Evolutionary conservation across 805 yeast species (phyloP).

Genomic region (Candida quercuum): DNA sequence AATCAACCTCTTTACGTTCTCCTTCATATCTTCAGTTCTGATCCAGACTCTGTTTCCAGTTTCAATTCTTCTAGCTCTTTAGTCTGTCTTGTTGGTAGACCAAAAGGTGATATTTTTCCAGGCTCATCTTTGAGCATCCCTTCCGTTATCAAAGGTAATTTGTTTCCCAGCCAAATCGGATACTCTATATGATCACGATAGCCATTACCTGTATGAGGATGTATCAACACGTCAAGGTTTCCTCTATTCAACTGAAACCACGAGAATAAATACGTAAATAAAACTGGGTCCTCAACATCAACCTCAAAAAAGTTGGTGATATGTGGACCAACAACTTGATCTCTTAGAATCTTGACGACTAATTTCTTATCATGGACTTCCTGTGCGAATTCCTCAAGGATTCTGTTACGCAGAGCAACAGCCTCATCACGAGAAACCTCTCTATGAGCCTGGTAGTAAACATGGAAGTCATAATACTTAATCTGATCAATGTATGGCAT

Average conservation of each 20-base stretch:
- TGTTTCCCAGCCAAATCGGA: background rate
- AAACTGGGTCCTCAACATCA: background rate
- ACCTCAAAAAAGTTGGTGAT: background rate
- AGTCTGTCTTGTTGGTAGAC: conserved; percentile 1
- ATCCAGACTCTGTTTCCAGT: too few relatives aligned
- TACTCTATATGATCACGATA: background rate
- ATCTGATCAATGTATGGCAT: background rate
- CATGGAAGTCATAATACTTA: background rate
- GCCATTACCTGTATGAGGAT: background rate
- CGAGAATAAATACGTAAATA: background rate
- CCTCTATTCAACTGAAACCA: background rate
- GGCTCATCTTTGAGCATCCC: background rate
- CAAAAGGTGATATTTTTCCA: conserved; percentile 1
- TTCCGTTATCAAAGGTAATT: conserved; percentile 1
- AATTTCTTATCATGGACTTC: background rate
- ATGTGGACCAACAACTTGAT: background rate
- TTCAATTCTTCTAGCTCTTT: background rate
- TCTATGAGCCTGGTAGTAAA: background rate
- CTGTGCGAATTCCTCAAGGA: background rate
- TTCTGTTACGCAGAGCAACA: background rate
- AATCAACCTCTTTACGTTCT: too few relatives aligned
- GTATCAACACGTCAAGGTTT: background rate
- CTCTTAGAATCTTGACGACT: background rate
- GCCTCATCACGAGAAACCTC: background rate
- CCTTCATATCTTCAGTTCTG: too few relatives aligned